Evolutionary conservation across 352 stramenopile species (phyloP).

Genomic region (Globisporangium spiculum): DNA sequence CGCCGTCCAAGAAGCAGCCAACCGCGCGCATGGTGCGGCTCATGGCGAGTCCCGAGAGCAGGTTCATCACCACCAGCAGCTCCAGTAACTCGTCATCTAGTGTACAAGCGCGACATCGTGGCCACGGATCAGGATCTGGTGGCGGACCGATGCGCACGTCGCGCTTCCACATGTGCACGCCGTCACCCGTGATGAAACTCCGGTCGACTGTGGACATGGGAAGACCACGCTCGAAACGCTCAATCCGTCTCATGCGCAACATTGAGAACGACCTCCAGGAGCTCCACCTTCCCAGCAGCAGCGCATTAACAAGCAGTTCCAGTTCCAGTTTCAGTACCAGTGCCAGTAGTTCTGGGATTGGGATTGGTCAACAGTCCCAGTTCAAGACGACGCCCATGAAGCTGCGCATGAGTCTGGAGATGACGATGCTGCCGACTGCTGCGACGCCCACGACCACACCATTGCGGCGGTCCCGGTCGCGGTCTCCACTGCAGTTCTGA

Average conservation of each 20-base stretch:
- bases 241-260: slow-evolving; percentile 41
- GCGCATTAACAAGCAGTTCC: neutral
- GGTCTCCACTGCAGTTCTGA: slow-evolving; percentile 11
- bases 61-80: slow-evolving; percentile 25
- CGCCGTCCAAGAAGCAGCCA: slow-evolving; percentile 13
- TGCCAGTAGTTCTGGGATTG: neutral
- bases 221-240: slow-evolving; percentile 61
- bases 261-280: slow-evolving; percentile 56
- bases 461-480: slow-evolving; percentile 3
- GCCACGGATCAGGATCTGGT: slow-evolving; percentile 14
- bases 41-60: slow-evolving; percentile 30
- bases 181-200: slow-evolving; percentile 77
- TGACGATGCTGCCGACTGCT: neutral
- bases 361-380: neutral
- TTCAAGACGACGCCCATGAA: slow-evolving; percentile 9
- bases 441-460: neutral
- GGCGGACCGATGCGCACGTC: slow-evolving; percentile 25
- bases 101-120: slow-evolving; percentile 14
- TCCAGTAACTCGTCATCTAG: slow-evolving; percentile 2
- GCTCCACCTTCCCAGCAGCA: slow-evolving; percentile 11
- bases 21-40: slow-evolving; percentile 28
- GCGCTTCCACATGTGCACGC: slow-evolving; percentile 69
- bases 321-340: neutral
- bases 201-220: slow-evolving; percentile 80
- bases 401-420: slow-evolving; percentile 6